A percentile compares a stretch with the other conserved stretches of the same genome.
Evolutionary conservation across 108 stramenopile species (phyloP).

Genomic region (Skeletonema grethae): DNA sequence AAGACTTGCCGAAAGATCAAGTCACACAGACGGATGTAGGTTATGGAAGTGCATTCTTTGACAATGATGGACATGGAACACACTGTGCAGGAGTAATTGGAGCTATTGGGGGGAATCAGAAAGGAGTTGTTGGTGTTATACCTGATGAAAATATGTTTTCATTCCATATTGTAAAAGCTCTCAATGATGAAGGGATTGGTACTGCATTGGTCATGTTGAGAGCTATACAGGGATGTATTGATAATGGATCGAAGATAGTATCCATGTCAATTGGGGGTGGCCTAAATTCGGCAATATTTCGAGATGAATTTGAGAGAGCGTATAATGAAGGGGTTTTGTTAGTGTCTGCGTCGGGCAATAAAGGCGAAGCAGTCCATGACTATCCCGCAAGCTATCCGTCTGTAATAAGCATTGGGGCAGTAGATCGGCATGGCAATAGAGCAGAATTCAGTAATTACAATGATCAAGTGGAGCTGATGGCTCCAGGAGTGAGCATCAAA

Average conservation of each 20-base stretch:
- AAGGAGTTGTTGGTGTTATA: conserved; percentile 60
- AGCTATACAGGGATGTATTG: conserved; percentile 46
- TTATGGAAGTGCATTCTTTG: conserved; percentile 34
- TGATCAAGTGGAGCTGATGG: conserved; percentile 57
- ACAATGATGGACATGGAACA: conserved; percentile 57
- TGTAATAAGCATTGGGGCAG: conserved; percentile 57
- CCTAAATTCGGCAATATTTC: conserved; percentile 19
- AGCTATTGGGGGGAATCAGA: conserved; percentile 49
- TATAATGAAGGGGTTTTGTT: conserved; percentile 45
- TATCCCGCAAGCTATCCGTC: conserved; percentile 54
- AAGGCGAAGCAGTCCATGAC: conserved; percentile 15
- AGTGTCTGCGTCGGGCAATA: conserved; percentile 60
- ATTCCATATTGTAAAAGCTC: conserved; percentile 49
- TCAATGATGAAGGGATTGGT: conserved; percentile 36
- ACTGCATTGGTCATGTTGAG: conserved; percentile 31
- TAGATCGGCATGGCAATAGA: conserved; percentile 26
- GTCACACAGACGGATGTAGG: conserved; percentile 25
- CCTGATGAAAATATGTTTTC: conserved; percentile 40
- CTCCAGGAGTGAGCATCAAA: conserved; percentile 54
- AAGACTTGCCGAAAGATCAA: conserved; percentile 34
- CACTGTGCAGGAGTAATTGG: conserved; percentile 73
- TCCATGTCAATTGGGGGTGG: conserved; percentile 45
- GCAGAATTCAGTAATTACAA: conserved; percentile 56
- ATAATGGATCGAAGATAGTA: conserved; percentile 51
- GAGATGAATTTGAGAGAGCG: conserved; percentile 25